Evolutionary conservation across 768 basidiomycete species (phyloP).

Genomic region (Sporobolomyces phaffii): DNA sequence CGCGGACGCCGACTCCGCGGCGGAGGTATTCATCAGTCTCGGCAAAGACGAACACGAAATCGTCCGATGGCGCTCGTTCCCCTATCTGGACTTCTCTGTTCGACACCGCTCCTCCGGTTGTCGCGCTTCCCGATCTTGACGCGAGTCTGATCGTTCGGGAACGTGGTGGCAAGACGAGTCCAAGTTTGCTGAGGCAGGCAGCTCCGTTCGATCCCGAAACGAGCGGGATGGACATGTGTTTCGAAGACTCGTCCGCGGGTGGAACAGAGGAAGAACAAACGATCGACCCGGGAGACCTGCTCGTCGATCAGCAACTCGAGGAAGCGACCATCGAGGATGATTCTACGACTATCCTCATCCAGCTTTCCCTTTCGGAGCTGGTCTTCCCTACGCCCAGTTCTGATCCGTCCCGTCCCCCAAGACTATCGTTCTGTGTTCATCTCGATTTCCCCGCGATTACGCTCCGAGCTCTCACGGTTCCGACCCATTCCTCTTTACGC

Average conservation of each 20-base stretch:
- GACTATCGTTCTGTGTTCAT: neutral
- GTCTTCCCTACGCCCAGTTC: neutral
- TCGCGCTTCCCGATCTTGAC: neutral
- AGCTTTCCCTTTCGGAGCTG: neutral
- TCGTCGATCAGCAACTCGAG: neutral
- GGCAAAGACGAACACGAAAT: neutral
- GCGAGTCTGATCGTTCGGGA: neutral
- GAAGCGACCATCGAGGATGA: neutral
- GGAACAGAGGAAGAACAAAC: neutral
- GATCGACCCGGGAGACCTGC: neutral
- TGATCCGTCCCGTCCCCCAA: neutral
- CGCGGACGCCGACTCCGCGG: neutral
- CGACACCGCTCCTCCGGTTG: constrained; percentile 24
- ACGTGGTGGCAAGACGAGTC: too few species aligned
- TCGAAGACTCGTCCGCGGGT: too few species aligned
- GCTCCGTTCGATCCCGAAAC: constrained; percentile 32
- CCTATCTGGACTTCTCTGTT: constrained; percentile 23
- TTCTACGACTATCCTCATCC: too few species aligned
- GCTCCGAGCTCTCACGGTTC: neutral
- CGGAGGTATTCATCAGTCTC: neutral
- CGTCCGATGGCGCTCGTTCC: neutral
- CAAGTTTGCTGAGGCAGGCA: neutral
- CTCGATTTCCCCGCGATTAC: neutral
- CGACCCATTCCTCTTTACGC: neutral
- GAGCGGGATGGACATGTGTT: constrained; percentile 31